Evolutionary conservation across 441 rosid species (phyloP).

Genomic region (Jatropha podagrica): DNA sequence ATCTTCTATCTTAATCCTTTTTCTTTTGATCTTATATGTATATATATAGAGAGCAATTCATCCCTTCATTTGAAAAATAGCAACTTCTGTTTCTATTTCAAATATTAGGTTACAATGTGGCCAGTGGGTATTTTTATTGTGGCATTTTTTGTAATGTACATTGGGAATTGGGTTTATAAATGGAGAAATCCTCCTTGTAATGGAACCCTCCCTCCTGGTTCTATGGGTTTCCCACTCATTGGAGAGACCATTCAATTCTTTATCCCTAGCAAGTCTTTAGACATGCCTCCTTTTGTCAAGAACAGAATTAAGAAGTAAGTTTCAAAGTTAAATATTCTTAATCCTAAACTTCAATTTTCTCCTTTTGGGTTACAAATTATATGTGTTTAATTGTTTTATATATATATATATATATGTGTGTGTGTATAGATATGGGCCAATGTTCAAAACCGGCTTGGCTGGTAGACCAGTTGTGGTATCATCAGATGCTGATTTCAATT

Average conservation of each 20-base stretch:
- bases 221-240: conserved; percentile 28
- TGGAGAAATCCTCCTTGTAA: conserved; percentile 30
- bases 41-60: not conserved
- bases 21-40: not conserved
- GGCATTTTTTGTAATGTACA: not conserved
- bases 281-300: conserved; percentile 29
- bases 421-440: conserved; percentile 23
- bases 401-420: not conserved
- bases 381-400: not conserved
- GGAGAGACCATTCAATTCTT: conserved; percentile 34
- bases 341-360: not conserved
- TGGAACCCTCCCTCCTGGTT: conserved; percentile 34
- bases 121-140: not conserved
- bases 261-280: conserved; percentile 27
- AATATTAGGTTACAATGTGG: conserved; percentile 18
- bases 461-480: conserved; percentile 33
- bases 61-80: not conserved
- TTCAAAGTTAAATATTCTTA: not conserved
- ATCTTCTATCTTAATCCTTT: not conserved
- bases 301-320: conserved; percentile 23
- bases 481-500: conserved; percentile 30
- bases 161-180: conserved; percentile 20
- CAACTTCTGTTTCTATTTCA: conserved; percentile 26
- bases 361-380: not conserved
- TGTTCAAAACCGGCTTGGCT: conserved; percentile 31